phyloP scores from a whole-genome alignment of 23 red algal species.

The Chondrus crispus region DNA sequence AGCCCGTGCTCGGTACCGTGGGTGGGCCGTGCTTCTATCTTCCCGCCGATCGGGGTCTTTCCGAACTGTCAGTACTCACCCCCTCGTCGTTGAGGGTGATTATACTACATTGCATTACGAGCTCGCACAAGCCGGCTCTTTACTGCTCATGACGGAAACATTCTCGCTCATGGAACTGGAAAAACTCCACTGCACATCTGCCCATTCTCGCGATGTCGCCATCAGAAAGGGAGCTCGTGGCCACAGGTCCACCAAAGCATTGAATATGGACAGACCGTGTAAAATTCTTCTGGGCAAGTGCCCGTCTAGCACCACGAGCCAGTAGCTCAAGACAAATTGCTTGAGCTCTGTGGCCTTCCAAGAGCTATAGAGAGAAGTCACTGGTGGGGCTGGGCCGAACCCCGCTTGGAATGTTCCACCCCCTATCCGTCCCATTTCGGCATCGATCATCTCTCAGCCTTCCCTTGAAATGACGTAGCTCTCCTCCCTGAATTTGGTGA shows the following conservation, averaged over 20 bases:
- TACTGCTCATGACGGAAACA: neutral
- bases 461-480: neutral
- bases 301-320: neutral
- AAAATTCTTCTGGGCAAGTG: neutral
- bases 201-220: neutral
- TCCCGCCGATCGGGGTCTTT: too few species aligned
- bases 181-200: neutral
- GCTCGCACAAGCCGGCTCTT: neutral
- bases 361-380: neutral
- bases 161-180: neutral
- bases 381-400: neutral
- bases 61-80: too few species aligned
- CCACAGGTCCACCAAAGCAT: slow-evolving; percentile 1
- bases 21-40: too few species aligned
- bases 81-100: too few species aligned
- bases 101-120: too few species aligned
- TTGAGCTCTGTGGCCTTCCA: neutral
- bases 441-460: neutral
- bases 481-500: neutral
- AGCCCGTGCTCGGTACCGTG: too few species aligned
- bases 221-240: neutral
- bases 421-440: neutral
- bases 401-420: neutral
- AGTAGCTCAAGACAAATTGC: neutral
- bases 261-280: neutral